Base-by-base conservation (phyloP, 1,284 basidiomycete genomes). In the Ceratobasidium sp. region DNA sequence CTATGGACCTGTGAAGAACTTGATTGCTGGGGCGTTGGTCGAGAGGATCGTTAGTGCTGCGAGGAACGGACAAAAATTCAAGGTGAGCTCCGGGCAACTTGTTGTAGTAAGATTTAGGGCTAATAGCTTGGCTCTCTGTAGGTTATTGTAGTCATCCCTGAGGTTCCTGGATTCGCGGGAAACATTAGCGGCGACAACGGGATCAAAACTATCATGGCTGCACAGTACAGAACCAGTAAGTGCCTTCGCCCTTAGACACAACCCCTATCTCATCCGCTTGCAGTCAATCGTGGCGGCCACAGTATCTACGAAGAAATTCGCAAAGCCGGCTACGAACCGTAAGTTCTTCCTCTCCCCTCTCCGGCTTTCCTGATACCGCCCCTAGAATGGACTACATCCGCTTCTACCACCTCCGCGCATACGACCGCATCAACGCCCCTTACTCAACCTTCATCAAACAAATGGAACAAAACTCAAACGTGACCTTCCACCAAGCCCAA, bases 351-450 rank as follows among this genome's bases (percentile, higher is more conserved):
- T 61, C 75, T 20, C 38, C 26, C 40, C 26, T 52, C 17, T 28
- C 46, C 17, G 15, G 17, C 23, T n/a, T 38, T 20, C 48, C 79
- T 12, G 80, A 40, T 10, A 54, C 52, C 20, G 33, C 23, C 59
- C 20, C 42, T 40, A 95, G 94, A 59, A 84, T 88, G 83, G 92
- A 93, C 80, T 95, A 93, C 83, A 93, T 95, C 80, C 89, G 92
- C 23, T 95, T 97, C 88, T 98, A 94, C 86, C 95, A 98, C 84
- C 87, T 98, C 46, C 90, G 96, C 56, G 88, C 92, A 1, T 98
- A 97, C 84, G 97, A 98, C 83, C 89, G 96, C 42, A 95, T 98
- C 84, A 97, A 97, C 83, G 92, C 92, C 0, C 95, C 94, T 3
- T 84, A 67, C 65, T 87, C 78, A 84, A 87, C 88, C 0, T 87